phyloP scores from a whole-genome alignment of 371 early-diverging fungal genomes.

The Syncephalis fuscata region DNA sequence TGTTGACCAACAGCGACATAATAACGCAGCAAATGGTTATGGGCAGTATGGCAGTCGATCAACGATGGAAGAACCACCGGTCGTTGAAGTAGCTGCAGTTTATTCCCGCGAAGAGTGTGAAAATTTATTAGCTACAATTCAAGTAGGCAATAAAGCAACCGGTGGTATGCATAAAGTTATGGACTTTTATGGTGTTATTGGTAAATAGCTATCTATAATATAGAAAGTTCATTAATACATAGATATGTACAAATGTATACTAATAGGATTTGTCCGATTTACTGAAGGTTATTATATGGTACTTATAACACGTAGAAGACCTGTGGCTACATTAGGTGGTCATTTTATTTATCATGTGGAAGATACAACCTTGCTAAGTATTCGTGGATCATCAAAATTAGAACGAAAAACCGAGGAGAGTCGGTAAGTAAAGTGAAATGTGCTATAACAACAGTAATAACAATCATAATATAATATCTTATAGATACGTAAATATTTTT shows the following conservation, averaged over 20 bases:
- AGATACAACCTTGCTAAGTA: slow-evolving; percentile 61
- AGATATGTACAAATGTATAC: slow-evolving; percentile 5
- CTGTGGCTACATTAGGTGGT: slow-evolving; percentile 89
- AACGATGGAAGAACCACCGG: slow-evolving; percentile 21
- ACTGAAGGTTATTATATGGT: slow-evolving; percentile 86
- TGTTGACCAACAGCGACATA: neutral
- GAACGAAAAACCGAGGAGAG: slow-evolving; percentile 71
- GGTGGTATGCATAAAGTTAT: slow-evolving; percentile 60
- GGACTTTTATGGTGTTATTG: slow-evolving; percentile 49
- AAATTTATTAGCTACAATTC: slow-evolving; percentile 64
- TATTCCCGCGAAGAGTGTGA: slow-evolving; percentile 59
- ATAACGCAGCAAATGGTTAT: no score
- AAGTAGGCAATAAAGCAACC: slow-evolving; percentile 51
- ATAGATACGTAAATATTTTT: slow-evolving; percentile 62
- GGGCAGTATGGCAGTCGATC: no score
- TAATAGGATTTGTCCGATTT: slow-evolving; percentile 74
- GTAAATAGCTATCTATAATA: no score
- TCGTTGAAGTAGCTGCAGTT: slow-evolving; percentile 46
- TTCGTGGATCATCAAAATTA: slow-evolving; percentile 40
- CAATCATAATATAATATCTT: neutral
- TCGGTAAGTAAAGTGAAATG: no score
- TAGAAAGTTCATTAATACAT: no score
- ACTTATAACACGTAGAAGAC: slow-evolving; percentile 66
- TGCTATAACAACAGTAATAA: no score
- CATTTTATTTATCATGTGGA: slow-evolving; percentile 92